Evolutionary conservation across 1,284 basidiomycete species (phyloP).

Genomic region (Blastosporella zonata): DNA sequence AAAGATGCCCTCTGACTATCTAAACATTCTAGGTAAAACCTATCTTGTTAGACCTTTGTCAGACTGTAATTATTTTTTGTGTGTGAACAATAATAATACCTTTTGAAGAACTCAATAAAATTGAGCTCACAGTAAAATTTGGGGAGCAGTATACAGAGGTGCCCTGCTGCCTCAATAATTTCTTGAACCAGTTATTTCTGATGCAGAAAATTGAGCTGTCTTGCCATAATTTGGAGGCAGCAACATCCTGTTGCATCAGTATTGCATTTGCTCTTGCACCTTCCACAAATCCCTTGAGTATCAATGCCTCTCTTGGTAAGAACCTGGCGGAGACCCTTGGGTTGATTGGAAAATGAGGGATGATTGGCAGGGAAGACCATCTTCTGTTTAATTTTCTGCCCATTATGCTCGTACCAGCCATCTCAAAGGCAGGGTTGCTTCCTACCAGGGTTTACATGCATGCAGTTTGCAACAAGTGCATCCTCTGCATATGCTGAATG

Average conservation of each 20-base stretch:
- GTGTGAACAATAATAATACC: too few species aligned
- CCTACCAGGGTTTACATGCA: slow-evolving; percentile 38
- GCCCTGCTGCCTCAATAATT: slow-evolving; percentile 26
- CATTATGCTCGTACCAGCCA: slow-evolving; percentile 13
- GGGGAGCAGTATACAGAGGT: slow-evolving; percentile 28
- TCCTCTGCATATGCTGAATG: slow-evolving; percentile 37
- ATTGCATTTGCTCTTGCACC: slow-evolving; percentile 10
- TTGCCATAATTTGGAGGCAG: slow-evolving; percentile 1
- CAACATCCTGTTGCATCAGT: slow-evolving; percentile 3
- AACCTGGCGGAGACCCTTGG: slow-evolving; percentile 36
- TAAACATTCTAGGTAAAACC: too few species aligned
- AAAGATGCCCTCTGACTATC: too few species aligned
- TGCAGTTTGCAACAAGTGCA: slow-evolving; percentile 30
- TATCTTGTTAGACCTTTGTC: too few species aligned
- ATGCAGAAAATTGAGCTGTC: slow-evolving; percentile 7
- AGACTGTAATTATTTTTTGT: too few species aligned
- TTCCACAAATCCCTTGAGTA: not conserved
- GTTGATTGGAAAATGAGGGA: slow-evolving; percentile 24
- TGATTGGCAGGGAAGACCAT: slow-evolving; percentile 34
- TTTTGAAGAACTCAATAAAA: slow-evolving; percentile 27
- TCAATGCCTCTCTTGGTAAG: slow-evolving; percentile 27
- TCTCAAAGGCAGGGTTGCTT: slow-evolving; percentile 30
- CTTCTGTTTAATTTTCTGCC: slow-evolving; percentile 25
- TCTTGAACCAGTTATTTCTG: slow-evolving; percentile 30
- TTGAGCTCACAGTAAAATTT: slow-evolving; percentile 37